phyloP scores from a whole-genome alignment of 2,329 filamentous ascomycete genomes.

The Aspergillus puulaauensis region DNA sequence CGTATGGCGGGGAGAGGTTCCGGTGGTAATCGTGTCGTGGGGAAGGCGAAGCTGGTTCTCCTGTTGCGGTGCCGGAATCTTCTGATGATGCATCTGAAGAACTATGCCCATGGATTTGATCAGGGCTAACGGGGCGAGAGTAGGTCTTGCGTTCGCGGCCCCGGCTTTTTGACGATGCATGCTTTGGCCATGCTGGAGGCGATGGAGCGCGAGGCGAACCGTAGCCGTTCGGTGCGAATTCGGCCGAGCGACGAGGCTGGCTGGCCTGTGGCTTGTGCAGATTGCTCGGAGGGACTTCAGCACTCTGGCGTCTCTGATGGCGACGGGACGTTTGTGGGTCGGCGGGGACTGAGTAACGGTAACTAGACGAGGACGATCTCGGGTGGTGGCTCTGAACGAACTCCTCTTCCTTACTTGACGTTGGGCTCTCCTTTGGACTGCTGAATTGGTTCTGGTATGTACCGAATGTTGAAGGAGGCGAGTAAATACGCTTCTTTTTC shows the following conservation, averaged over 20 bases:
- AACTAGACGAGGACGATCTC: conserved; percentile 16
- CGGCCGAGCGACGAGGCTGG: conserved; percentile 18
- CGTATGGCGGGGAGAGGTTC: conserved; percentile 28
- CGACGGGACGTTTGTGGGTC: conserved; percentile 20
- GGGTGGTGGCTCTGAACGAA: conserved; percentile 17
- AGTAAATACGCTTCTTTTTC: conserved; percentile 38
- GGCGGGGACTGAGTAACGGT: conserved; percentile 20
- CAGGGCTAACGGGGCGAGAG: conserved; percentile 20
- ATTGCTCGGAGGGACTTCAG: conserved; percentile 18
- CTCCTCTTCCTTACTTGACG: conserved; percentile 21
- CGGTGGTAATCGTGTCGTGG: conserved; percentile 16
- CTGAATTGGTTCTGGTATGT: conserved; percentile 30
- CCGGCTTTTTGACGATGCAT: conserved; percentile 15
- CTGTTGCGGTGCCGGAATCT: conserved; percentile 19
- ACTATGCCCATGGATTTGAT: conserved; percentile 19
- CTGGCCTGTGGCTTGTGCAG: conserved; percentile 21
- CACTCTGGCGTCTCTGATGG: conserved; percentile 24
- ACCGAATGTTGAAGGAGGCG: conserved; percentile 32
- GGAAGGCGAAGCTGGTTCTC: conserved; percentile 5
- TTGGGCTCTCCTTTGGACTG: conserved; percentile 29
- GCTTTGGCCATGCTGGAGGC: conserved; percentile 24
- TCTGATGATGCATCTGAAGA: conserved; percentile 32
- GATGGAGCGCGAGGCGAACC: conserved; percentile 29
- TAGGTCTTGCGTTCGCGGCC: conserved; percentile 23
- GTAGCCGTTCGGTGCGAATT: conserved; percentile 15